Percentiles rank a stretch among this genome's conserved stretches.
Conservation (phyloP, 495 filamentous ascomycete genomes). For the Penicillium cosmopolitanum region DNA sequence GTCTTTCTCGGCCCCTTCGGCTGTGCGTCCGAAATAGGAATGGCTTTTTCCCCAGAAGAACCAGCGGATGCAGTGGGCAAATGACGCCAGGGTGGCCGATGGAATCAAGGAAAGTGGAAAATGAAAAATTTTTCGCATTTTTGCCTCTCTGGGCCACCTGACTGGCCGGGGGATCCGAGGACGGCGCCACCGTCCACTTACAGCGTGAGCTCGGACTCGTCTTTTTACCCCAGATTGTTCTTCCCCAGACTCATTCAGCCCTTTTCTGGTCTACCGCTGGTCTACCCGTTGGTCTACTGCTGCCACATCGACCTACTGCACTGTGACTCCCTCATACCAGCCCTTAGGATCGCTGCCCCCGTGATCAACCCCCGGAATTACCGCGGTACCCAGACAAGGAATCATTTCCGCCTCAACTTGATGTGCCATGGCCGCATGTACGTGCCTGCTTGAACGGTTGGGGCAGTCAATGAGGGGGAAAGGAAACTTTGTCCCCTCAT, state of each 20-base stretch:
- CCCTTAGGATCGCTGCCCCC: background rate
- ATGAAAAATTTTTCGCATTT: constrained; percentile 16
- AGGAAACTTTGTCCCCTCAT: background rate
- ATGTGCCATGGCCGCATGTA: background rate
- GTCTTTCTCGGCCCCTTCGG: background rate
- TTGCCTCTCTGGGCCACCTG: constrained; percentile 11
- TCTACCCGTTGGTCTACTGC: no score
- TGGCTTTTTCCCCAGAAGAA: constrained; percentile 7
- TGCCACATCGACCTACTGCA: background rate
- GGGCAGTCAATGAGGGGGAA: constrained; percentile 1
- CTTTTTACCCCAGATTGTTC: constrained; percentile 30
- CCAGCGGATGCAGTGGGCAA: constrained; percentile 6
- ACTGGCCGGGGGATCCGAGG: constrained; percentile 32
- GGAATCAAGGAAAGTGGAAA: constrained; percentile 1
- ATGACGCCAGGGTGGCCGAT: constrained; percentile 7
- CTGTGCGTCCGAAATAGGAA: constrained; percentile 2
- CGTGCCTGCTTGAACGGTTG: constrained; percentile 4
- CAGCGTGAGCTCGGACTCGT: background rate
- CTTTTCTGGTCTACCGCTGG: background rate
- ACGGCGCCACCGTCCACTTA: constrained; percentile 22
- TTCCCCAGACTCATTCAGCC: constrained; percentile 28
- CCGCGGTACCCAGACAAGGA: constrained; percentile 2
- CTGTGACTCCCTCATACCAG: background rate
- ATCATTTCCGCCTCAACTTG: background rate
- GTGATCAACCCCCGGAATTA: background rate